phyloP scores from a whole-genome alignment of 2,329 filamentous ascomycete species.

The Sphaerulina musiva region DNA sequence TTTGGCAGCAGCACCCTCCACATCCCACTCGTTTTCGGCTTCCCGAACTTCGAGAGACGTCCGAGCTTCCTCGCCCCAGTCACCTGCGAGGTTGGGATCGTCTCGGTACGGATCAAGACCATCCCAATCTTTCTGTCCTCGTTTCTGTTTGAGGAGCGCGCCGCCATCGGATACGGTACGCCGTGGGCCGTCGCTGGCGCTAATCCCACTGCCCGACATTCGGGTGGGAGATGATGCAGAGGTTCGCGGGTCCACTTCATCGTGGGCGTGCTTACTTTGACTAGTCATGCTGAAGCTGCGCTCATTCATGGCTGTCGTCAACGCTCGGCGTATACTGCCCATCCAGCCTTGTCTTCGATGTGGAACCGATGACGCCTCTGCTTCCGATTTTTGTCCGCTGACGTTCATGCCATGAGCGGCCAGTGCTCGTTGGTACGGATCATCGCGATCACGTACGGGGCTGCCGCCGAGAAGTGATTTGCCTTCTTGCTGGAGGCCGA shows the following conservation, averaged over 20 bases:
- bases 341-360: conserved; percentile 27
- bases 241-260: conserved; percentile 15
- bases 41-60: conserved; percentile 23
- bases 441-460: conserved; percentile 31
- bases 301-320: conserved; percentile 29
- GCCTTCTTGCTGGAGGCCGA: conserved; percentile 47
- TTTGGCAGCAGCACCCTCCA: conserved; percentile 43
- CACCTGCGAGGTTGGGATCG: conserved; percentile 29
- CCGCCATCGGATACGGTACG: conserved; percentile 42
- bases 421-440: conserved; percentile 30
- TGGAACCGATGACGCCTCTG: conserved; percentile 10
- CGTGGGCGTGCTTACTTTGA: conserved; percentile 7
- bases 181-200: conserved; percentile 27
- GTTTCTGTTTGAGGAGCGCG: conserved; percentile 35
- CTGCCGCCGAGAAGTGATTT: conserved; percentile 46
- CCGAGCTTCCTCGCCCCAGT: conserved; percentile 30
- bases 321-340: conserved; percentile 31
- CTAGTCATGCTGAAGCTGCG: conserved; percentile 30
- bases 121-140: conserved; percentile 39
- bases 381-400: neutral
- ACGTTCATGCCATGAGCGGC: conserved; percentile 19
- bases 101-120: conserved; percentile 26
- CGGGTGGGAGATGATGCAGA: conserved; percentile 26
- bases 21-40: conserved; percentile 45
- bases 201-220: neutral